These are phyloP conservation scores for Thelonectria discophora DNA, from an alignment of 2,329 filamentous ascomycete genomes.

Conservation along the genomic window DNA sequence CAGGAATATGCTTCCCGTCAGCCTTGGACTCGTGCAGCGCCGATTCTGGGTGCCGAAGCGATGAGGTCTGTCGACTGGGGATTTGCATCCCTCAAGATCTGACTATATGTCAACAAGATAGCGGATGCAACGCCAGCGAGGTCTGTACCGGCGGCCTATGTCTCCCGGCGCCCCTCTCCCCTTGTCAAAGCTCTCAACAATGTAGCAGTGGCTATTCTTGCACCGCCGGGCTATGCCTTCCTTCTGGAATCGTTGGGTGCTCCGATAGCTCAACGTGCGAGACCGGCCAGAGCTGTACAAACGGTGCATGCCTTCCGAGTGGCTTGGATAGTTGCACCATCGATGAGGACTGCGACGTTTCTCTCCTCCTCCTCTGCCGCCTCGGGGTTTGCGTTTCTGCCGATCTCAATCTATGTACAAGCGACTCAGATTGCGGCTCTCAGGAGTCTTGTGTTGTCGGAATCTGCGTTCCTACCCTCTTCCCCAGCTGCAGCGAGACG, in stretches of 20 bases:
- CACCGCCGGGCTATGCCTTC: conserved; percentile 12
- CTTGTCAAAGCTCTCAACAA: background rate
- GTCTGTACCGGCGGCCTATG: conserved; percentile 16
- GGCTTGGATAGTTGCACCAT: conserved; percentile 2
- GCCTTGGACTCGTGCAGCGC: background rate
- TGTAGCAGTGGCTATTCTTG: conserved; percentile 11
- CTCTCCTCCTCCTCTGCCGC: conserved; percentile 2
- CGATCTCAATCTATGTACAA: background rate
- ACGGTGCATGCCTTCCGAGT: conserved; percentile 10
- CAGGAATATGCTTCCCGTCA: conserved; percentile 12
- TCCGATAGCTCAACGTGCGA: conserved; percentile 1
- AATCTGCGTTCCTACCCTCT: conserved; percentile 4
- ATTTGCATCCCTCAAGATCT: conserved; percentile 11
- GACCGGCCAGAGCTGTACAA: conserved; percentile 6
- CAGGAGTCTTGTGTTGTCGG: conserved; percentile 6
- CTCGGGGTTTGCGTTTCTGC: conserved; percentile 15
- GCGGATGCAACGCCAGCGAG: conserved; percentile 2
- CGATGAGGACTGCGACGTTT: conserved; percentile 1
- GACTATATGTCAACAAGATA: background rate
- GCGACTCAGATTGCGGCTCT: conserved; percentile 11
- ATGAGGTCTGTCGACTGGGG: conserved; percentile 14
- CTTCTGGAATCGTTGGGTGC: conserved; percentile 4
- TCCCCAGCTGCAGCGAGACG: conserved; percentile 3
- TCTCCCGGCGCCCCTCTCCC: conserved; percentile 6
- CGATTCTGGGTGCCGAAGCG: conserved; percentile 7